Conservation (phyloP, 2,329 filamentous ascomycete genomes). For the Aspergillus floridensis region DNA sequence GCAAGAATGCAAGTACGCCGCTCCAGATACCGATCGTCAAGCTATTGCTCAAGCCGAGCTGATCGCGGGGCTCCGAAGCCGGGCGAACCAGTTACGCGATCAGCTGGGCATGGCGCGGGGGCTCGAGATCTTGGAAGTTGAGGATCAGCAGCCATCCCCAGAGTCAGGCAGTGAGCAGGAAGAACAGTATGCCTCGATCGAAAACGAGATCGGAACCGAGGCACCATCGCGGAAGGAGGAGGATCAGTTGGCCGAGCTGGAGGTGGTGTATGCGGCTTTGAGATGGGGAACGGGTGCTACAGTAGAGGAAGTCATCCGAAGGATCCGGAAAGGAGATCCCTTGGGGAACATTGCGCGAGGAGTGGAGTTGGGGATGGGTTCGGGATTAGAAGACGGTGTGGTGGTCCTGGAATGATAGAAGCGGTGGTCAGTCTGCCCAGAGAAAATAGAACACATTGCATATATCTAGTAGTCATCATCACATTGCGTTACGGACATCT, state of each 20-base stretch:
- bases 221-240: not conserved
- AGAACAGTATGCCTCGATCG: not conserved
- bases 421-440: too few relatives aligned
- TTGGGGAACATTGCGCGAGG: conserved; percentile 6
- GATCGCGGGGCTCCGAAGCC: conserved; percentile 15
- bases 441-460: too few relatives aligned
- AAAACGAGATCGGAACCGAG: not conserved
- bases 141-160: not conserved
- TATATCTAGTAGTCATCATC: not conserved
- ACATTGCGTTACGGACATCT: not conserved
- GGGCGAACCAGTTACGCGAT: conserved; percentile 8
- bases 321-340: conserved; percentile 11
- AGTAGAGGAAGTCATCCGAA: conserved; percentile 10
- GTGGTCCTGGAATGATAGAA: not conserved
- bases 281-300: conserved; percentile 9
- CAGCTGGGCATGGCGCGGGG: conserved; percentile 1
- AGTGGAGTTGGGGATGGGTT: conserved; percentile 1
- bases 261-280: conserved; percentile 14
- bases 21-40: conserved; percentile 15
- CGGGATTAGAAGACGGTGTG: not conserved
- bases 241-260: conserved; percentile 9
- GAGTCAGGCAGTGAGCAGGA: not conserved
- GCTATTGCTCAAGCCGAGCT: conserved; percentile 19
- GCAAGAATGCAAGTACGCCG: conserved; percentile 17
- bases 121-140: not conserved